phyloP scores from a whole-genome alignment of 1,284 basidiomycete species.

The Melampsora americana region DNA sequence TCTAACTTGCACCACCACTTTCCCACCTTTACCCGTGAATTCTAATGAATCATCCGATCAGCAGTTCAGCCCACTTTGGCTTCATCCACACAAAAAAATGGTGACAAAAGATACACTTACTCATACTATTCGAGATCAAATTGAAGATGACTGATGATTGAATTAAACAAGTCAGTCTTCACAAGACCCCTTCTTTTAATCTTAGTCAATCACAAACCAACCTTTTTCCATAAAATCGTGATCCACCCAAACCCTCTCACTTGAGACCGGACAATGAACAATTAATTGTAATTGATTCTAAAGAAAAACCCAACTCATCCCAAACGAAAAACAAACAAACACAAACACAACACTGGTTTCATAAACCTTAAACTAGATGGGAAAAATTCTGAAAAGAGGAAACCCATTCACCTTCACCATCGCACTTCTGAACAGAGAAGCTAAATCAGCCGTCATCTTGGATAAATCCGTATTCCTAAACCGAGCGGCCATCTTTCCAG shows the following conservation, averaged over 20 bases:
- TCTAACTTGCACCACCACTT: slow-evolving; percentile 14
- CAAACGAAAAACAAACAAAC: too few species aligned
- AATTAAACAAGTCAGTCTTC: slow-evolving; percentile 23
- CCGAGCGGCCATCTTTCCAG: slow-evolving; percentile 35
- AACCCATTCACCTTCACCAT: slow-evolving; percentile 24
- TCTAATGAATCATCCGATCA: background rate
- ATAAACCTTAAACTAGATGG: background rate
- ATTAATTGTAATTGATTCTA: slow-evolving; percentile 29
- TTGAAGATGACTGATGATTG: slow-evolving; percentile 31
- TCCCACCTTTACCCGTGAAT: slow-evolving; percentile 32
- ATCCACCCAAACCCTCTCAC: slow-evolving; percentile 31
- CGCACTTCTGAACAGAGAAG: slow-evolving; percentile 35
- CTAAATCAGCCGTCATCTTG: slow-evolving; percentile 20
- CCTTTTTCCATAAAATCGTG: slow-evolving; percentile 43
- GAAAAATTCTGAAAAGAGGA: background rate
- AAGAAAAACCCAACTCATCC: background rate
- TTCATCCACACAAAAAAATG: background rate
- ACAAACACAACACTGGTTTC: background rate
- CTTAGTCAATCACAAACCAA: background rate
- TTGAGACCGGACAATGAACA: slow-evolving; percentile 32
- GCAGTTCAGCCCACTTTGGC: too few species aligned
- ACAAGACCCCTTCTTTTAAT: background rate
- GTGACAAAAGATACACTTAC: slow-evolving; percentile 7
- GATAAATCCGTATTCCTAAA: slow-evolving; percentile 32
- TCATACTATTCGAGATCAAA: slow-evolving; percentile 42